phyloP scores from a whole-genome alignment of 2,329 filamentous ascomycete genomes.

The Orbilia javanica region DNA sequence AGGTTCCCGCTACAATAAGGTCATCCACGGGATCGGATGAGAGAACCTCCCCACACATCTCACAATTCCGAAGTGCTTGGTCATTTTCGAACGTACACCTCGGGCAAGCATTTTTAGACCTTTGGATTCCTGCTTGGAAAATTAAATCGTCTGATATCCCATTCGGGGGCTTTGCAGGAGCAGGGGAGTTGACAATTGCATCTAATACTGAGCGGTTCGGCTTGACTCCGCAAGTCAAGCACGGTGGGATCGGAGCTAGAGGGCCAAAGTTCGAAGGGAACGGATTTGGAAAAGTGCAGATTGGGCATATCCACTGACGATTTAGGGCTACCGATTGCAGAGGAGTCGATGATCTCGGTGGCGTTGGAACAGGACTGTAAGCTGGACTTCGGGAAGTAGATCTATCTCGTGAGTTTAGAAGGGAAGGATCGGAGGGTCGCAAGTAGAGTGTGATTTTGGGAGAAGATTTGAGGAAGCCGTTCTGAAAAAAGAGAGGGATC shows the following conservation, averaged over 20 bases:
- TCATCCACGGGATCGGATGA: conserved; percentile 66
- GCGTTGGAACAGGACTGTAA: conserved; percentile 65
- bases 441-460: conserved; percentile 90
- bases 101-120: conserved; percentile 71
- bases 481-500: conserved; percentile 67
- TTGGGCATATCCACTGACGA: conserved; percentile 82
- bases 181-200: conserved; percentile 47
- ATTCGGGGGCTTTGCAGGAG: conserved; percentile 18
- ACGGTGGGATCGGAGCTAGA: conserved; percentile 78
- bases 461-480: conserved; percentile 93
- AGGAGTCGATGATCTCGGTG: conserved; percentile 63
- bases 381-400: conserved; percentile 67
- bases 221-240: conserved; percentile 92
- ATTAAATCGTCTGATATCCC: conserved; percentile 28
- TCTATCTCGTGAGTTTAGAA: conserved; percentile 66
- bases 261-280: conserved; percentile 94
- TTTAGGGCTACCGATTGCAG: conserved; percentile 64
- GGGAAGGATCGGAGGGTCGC: conserved; percentile 69
- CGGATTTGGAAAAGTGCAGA: conserved; percentile 82
- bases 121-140: conserved; percentile 59
- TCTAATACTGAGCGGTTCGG: conserved; percentile 68
- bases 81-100: conserved; percentile 96
- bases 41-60: conserved; percentile 76
- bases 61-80: conserved; percentile 84
- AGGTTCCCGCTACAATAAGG: neutral